Percentiles rank a stretch among this genome's conserved stretches.
phyloP scores from a whole-genome alignment of 2,329 filamentous ascomycete genomes.

The Ascochyta viciae-villosae region DNA sequence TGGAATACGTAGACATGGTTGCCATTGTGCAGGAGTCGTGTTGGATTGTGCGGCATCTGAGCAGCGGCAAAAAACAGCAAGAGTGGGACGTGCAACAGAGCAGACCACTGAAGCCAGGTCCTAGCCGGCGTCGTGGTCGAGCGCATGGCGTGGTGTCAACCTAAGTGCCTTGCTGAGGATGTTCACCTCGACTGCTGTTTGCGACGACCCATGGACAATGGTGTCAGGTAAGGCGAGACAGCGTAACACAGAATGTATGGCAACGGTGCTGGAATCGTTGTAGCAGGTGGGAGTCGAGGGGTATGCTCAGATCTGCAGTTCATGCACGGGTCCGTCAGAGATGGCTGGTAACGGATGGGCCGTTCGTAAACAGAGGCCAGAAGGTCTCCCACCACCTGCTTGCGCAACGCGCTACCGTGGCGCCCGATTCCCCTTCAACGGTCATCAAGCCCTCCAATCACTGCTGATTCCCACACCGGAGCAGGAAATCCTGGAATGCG shows the following conservation, averaged over 20 bases:
- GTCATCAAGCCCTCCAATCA: conserved; percentile 24
- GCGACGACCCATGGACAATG: conserved; percentile 26
- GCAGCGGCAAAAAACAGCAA: conserved; percentile 31
- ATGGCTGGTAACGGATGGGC: conserved; percentile 31
- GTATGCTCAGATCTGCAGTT: conserved; percentile 42
- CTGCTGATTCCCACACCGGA: background rate
- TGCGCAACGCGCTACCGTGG: conserved; percentile 28
- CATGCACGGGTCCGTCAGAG: conserved; percentile 38
- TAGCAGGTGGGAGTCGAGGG: conserved; percentile 20
- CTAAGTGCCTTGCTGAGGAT: conserved; percentile 19
- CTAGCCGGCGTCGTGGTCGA: conserved; percentile 3
- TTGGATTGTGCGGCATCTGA: conserved; percentile 77
- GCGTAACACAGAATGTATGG: conserved; percentile 24
- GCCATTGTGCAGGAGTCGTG: conserved; percentile 68
- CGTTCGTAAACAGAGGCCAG: conserved; percentile 44
- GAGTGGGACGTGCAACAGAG: conserved; percentile 11
- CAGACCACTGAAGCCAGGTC: conserved; percentile 5
- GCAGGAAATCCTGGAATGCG: conserved; percentile 23
- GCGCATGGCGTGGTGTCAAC: conserved; percentile 10
- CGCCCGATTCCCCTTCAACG: conserved; percentile 22
- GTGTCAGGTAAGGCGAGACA: conserved; percentile 12
- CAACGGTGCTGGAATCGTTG: conserved; percentile 17
- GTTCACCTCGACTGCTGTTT: conserved; percentile 30
- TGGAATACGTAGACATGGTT: conserved; percentile 74
- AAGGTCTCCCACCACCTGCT: conserved; percentile 25